Evolutionary conservation across 2,329 filamentous ascomycete genomes (phyloP).

Genomic region (Hymenoscyphus linearis): DNA sequence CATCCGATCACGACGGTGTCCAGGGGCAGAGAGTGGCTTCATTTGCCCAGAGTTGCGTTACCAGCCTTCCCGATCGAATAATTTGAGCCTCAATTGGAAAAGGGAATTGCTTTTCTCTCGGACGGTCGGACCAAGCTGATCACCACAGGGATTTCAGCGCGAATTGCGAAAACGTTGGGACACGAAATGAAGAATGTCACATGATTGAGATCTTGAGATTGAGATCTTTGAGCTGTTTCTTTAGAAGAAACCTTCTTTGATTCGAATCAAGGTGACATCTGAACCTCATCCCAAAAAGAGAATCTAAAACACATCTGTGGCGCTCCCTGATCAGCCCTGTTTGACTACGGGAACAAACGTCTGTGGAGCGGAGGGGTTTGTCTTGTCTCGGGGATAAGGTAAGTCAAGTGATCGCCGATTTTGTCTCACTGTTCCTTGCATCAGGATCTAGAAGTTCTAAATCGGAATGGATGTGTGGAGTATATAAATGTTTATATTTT

Average conservation of each 20-base stretch:
- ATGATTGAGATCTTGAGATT: slow-evolving; percentile 3
- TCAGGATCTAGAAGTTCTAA: neutral
- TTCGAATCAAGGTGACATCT: neutral
- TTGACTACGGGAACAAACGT: neutral
- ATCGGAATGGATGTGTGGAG: too few species aligned
- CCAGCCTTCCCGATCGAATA: neutral
- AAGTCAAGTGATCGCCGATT: neutral
- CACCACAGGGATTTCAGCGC: slow-evolving; percentile 1
- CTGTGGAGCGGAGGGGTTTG: neutral
- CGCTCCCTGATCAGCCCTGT: neutral
- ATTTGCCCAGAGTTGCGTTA: neutral
- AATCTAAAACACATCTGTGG: neutral
- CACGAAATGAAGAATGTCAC: neutral
- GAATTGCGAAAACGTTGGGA: neutral
- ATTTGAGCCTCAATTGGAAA: neutral
- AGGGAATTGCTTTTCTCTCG: neutral
- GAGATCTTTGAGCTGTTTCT: neutral
- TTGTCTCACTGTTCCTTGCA: neutral
- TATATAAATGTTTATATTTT: too few species aligned
- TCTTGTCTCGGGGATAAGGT: neutral
- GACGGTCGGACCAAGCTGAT: neutral
- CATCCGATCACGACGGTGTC: neutral
- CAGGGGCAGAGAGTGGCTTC: neutral
- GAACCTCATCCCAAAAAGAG: neutral
- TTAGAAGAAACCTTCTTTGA: neutral